Evolutionary conservation across 495 filamentous ascomycete species (phyloP).

Genomic region (Penicillium psychrofluorescens): DNA sequence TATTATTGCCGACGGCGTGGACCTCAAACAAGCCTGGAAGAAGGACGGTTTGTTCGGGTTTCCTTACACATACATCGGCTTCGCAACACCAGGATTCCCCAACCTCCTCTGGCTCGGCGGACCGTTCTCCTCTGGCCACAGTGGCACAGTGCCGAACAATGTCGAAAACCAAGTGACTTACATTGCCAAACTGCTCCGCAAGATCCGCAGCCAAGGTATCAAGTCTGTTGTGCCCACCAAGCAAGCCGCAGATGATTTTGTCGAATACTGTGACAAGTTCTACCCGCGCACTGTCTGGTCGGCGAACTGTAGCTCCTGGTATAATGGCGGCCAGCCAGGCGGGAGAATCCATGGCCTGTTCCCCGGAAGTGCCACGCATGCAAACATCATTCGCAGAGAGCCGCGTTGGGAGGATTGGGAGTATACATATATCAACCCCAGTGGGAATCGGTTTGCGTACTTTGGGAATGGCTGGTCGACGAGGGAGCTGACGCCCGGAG

Average conservation of each 20-base stretch:
- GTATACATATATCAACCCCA: conserved; percentile 44
- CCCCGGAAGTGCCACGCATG: conserved; percentile 55
- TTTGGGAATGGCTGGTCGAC: conserved; percentile 52
- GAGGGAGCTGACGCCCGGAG: conserved; percentile 27
- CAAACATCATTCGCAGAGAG: conserved; percentile 48
- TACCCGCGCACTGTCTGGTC: conserved; percentile 55
- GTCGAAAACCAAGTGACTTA: conserved; percentile 53
- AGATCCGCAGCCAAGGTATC: conserved; percentile 56
- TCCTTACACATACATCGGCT: conserved; percentile 58
- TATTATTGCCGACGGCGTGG: conserved; percentile 42
- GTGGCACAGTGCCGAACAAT: conserved; percentile 44
- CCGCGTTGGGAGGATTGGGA: conserved; percentile 71
- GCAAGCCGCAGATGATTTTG: conserved; percentile 54
- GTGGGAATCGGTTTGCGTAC: conserved; percentile 49
- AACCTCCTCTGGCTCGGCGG: conserved; percentile 53
- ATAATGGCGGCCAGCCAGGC: conserved; percentile 54
- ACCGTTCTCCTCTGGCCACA: conserved; percentile 41
- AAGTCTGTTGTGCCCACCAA: conserved; percentile 46
- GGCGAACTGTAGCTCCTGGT: conserved; percentile 60
- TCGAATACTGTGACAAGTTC: conserved; percentile 54
- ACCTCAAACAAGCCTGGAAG: conserved; percentile 44
- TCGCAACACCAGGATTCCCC: conserved; percentile 56
- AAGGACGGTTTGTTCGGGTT: conserved; percentile 47
- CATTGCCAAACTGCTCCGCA: conserved; percentile 57
- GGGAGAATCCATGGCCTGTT: conserved; percentile 55